Conservation (phyloP, 1,139 yeast species). For the Kodamaea ohmeri region DNA sequence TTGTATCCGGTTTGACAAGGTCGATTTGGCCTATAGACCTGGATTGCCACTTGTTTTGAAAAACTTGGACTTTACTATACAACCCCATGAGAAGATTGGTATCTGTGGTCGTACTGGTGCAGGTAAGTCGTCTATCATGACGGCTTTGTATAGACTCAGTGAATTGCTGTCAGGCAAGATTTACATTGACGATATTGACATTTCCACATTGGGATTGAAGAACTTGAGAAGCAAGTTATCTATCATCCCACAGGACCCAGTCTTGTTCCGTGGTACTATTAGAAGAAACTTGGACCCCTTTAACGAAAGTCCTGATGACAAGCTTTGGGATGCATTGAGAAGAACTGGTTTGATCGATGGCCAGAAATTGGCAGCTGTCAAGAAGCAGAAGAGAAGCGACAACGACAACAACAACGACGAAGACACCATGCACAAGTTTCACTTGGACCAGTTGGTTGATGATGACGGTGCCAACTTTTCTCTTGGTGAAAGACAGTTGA, state of each 20-base stretch:
- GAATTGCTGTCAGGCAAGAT: constrained; percentile 56
- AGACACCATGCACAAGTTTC: constrained; percentile 52
- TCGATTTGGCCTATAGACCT: constrained; percentile 66
- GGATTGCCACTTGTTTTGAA: constrained; percentile 73
- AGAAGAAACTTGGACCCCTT: constrained; percentile 71
- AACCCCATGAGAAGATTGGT: constrained; percentile 62
- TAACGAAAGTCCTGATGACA: constrained; percentile 45
- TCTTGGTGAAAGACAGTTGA: constrained; percentile 72
- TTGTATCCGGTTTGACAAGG: constrained; percentile 54
- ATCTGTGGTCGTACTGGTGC: constrained; percentile 83
- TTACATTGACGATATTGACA: constrained; percentile 59
- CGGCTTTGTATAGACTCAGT: constrained; percentile 59
- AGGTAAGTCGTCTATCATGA: constrained; percentile 69
- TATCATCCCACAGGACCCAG: constrained; percentile 81
- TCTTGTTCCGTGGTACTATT: constrained; percentile 63
- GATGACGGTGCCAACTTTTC: constrained; percentile 77
- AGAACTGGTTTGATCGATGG: constrained; percentile 59
- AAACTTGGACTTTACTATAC: constrained; percentile 43
- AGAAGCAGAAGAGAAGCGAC: constrained; percentile 15
- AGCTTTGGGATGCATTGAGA: constrained; percentile 51
- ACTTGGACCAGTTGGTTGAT: constrained; percentile 60
- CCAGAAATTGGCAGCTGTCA: constrained; percentile 30
- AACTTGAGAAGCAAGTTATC: constrained; percentile 60
- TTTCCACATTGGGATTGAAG: constrained; percentile 52
- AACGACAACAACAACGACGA: constrained; percentile 12